Evolutionary conservation across 2,329 filamentous ascomycete species (phyloP).

Genomic region (Chaetoscypha palmicola): DNA sequence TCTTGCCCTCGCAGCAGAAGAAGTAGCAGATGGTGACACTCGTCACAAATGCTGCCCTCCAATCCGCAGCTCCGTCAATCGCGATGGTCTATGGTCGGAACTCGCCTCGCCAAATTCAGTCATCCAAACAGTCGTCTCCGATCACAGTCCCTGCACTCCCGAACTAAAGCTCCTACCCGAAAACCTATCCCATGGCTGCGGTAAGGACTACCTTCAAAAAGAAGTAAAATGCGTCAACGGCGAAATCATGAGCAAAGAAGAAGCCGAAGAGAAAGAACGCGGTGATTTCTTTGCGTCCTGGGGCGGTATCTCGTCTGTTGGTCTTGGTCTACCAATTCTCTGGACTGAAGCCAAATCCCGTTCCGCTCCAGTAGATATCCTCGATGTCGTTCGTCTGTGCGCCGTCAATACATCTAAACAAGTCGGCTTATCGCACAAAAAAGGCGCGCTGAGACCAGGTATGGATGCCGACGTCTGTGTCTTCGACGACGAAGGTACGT

Average conservation of each 20-base stretch:
- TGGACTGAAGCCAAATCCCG: conserved; percentile 43
- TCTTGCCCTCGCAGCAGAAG: conserved; percentile 59
- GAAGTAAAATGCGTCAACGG: conserved; percentile 23
- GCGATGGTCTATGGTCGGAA: conserved; percentile 64
- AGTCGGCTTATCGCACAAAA: conserved; percentile 73
- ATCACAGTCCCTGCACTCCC: conserved; percentile 94
- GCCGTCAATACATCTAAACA: conserved; percentile 80
- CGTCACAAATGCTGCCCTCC: conserved; percentile 70
- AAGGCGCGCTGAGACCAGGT: conserved; percentile 74
- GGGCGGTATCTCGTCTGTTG: conserved; percentile 93
- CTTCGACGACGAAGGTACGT: conserved; percentile 78
- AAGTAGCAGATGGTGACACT: conserved; percentile 61
- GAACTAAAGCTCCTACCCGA: conserved; percentile 81
- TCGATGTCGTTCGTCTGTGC: conserved; percentile 81
- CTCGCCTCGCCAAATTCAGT: conserved; percentile 65
- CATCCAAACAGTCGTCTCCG: conserved; percentile 85
- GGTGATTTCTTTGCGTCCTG: conserved; percentile 95
- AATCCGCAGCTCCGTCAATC: conserved; percentile 47
- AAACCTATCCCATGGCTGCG: conserved; percentile 39
- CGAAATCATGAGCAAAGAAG: conserved; percentile 24
- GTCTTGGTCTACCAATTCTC: conserved; percentile 85
- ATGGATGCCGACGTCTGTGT: conserved; percentile 89
- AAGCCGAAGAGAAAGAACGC: conserved; percentile 36
- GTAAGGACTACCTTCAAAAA: conserved; percentile 24
- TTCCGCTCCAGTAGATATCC: conserved; percentile 37